Base-by-base conservation (phyloP, 2,329 filamentous ascomycete genomes). In the Cladobotryum protrusum region DNA sequence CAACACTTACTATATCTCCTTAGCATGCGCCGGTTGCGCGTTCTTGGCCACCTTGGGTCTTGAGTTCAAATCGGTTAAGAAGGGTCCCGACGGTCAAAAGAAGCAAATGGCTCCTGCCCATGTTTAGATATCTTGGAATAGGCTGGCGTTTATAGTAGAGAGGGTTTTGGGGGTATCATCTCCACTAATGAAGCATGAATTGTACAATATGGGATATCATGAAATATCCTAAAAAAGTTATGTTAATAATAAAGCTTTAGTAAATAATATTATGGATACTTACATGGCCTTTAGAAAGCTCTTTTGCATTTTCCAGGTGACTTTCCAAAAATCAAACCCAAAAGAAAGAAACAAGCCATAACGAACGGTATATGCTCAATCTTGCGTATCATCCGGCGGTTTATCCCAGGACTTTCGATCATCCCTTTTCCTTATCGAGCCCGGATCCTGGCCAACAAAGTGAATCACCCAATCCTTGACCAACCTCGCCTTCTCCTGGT, bases 381-480 rank as follows among this genome's bases (percentile, higher is more conserved):
- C 70, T 46, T 71, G 68, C 44, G 70, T 69, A 50, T 72, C 68
- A 45, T 71, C 65, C 1, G 70, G 70, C n/a, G 68, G 69, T 17
- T 52, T 59, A 50, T 72, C 69, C 70, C 69, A 73, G 17, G 63
- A 67, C 36, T 56, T 54, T 35, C 55, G 53, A 19, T 49, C 45
- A 7, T 50, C 24, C 34, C 24, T 47, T 14, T 33, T 55, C 24
- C 48, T 56, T 8, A 52, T 57, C 7, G 46, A 49, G 8, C 44
- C 53, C 6, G 57, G 43, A 42, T 67, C 70, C 2, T 62, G 62
- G 3, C 73, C 74, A 4, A 95, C 82, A 66, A 92, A 93, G 35
- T 74, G 72, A 50, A 83, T 66, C 8, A 89, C 80, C 90, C 90
- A 96, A 55, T 86, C 80, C 57, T 79, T 81, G 34, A 95, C 88